phyloP scores from a whole-genome alignment of 345 rosid genomes.

The Raphanus raphanistrum region DNA sequence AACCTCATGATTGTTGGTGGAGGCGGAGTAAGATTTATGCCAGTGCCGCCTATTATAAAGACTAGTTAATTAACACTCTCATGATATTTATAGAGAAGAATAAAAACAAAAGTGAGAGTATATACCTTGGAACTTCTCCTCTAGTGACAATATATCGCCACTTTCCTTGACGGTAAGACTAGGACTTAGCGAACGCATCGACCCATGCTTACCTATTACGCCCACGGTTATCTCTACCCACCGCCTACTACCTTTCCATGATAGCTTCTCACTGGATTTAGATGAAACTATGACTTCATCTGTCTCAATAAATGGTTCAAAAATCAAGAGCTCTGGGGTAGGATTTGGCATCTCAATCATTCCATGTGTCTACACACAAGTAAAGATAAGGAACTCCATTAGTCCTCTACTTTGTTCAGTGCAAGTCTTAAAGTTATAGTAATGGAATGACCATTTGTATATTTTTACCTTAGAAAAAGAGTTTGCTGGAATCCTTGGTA shows the following conservation, averaged over 20 bases:
- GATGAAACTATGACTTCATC: constrained; percentile 74
- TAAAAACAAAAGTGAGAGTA: not conserved
- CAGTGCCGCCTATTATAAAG: constrained; percentile 77
- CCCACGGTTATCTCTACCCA: constrained; percentile 97
- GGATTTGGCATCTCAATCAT: constrained; percentile 96
- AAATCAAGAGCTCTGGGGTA: constrained; percentile 74
- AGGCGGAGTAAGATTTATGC: constrained; percentile 96
- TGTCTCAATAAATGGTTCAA: constrained; percentile 90
- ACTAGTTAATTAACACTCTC: not conserved
- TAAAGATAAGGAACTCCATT: not conserved
- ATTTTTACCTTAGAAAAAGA: constrained; percentile 76
- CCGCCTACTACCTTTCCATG: constrained; percentile 72
- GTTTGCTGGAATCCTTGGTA: constrained; percentile 73
- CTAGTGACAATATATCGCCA: constrained; percentile 89
- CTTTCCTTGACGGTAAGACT: constrained; percentile 90
- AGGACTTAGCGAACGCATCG: constrained; percentile 79
- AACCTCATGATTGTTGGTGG: constrained; percentile 84
- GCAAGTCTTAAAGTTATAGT: not conserved
- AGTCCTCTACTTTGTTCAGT: not conserved
- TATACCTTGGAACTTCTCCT: constrained; percentile 94
- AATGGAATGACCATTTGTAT: not conserved
- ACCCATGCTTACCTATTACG: constrained; percentile 70
- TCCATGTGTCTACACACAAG: constrained; percentile 67
- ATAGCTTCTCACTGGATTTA: constrained; percentile 49
- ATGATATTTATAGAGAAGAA: not conserved